These are phyloP conservation scores for Alopecurus myosuroides DNA, from an alignment of 176 grass and related monocot genomes.

Conservation along the genomic window DNA sequence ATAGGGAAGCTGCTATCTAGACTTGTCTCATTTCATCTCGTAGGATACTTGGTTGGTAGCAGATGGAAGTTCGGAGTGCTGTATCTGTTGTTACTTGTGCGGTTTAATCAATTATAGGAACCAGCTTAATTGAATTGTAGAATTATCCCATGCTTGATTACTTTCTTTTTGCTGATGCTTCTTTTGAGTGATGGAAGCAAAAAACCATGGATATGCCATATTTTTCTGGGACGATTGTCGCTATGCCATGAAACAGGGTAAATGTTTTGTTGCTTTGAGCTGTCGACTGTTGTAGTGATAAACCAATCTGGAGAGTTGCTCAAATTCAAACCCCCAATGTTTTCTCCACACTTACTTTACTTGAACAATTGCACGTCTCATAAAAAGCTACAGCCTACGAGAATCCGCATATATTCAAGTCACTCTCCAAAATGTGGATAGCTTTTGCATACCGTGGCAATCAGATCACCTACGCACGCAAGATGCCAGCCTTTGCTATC, in stretches of 20 bases:
- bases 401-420: conserved; percentile 55
- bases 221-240: conserved; percentile 7
- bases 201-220: background rate
- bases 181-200: too few species aligned
- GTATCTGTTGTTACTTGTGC: background rate
- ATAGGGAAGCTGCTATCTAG: conserved; percentile 2
- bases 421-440: conserved; percentile 56
- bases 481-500: conserved; percentile 45
- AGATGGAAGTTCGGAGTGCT: conserved; percentile 16
- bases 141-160: background rate
- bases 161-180: background rate
- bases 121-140: background rate
- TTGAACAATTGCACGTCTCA: conserved; percentile 9
- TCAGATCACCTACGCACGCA: conserved; percentile 50
- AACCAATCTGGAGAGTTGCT: background rate
- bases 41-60: background rate
- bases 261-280: background rate
- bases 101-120: background rate
- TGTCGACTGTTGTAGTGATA: background rate
- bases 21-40: background rate
- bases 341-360: conserved; percentile 24
- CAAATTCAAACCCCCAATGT: background rate
- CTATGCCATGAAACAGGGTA: conserved; percentile 11
- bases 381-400: conserved; percentile 30
- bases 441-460: conserved; percentile 58